Percentiles rank a stretch among this genome's conserved stretches.
phyloP scores from a whole-genome alignment of 495 filamentous ascomycete species.

The Penicillium pancosmium region DNA sequence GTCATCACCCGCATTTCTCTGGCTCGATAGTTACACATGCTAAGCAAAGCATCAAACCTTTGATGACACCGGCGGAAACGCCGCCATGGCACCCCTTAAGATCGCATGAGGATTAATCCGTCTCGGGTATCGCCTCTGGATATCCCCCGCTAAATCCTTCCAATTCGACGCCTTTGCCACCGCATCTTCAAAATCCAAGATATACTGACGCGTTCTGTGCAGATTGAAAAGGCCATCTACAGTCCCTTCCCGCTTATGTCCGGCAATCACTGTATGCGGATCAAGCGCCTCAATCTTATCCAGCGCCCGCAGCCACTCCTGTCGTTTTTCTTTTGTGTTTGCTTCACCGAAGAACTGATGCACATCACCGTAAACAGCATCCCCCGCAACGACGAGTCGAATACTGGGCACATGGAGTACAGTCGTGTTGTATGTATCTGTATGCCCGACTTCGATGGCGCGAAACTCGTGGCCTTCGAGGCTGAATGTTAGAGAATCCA shows the following conservation, averaged over 20 bases:
- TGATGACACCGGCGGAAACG: background rate
- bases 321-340: background rate
- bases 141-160: background rate
- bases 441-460: background rate
- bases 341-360: conserved; percentile 34
- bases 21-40: too few relatives aligned
- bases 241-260: background rate
- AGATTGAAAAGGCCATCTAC: background rate
- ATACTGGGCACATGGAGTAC: conserved; percentile 32
- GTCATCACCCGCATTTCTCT: too few relatives aligned
- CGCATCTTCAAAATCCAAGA: background rate
- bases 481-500: background rate
- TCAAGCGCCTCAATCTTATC: conserved; percentile 8
- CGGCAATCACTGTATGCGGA: conserved; percentile 4
- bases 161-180: background rate
- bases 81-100: background rate
- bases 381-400: conserved; percentile 35
- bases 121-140: background rate
- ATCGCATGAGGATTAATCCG: conserved; percentile 1
- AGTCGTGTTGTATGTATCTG: conserved; percentile 35
- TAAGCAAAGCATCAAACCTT: too few relatives aligned
- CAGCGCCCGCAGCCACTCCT: background rate
- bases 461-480: background rate
- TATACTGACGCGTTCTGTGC: background rate
- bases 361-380: conserved; percentile 39